A percentile compares a stretch with the other conserved stretches of the same genome.
Conservation (phyloP, 108 stramenopile genomes). For the Pinguiococcus pyrenoidosus region DNA sequence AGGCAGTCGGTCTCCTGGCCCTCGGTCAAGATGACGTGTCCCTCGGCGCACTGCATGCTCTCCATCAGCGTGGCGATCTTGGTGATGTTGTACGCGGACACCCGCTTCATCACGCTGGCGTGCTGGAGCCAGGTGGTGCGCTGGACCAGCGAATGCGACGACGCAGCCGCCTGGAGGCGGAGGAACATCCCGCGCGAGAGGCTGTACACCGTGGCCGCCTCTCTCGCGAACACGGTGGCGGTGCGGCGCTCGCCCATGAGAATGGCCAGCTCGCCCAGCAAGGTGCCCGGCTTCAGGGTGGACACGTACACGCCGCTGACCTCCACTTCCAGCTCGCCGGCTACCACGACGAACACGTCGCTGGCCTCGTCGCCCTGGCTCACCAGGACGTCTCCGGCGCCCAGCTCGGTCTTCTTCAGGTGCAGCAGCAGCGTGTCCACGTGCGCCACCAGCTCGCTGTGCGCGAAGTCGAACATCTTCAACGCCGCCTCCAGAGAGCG, state of each 20-base stretch:
- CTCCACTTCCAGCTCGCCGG: slow-evolving; percentile 27
- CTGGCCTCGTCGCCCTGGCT: slow-evolving; percentile 31
- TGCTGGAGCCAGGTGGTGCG: slow-evolving; percentile 32
- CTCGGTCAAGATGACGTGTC: no score
- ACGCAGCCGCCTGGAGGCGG: slow-evolving; percentile 31
- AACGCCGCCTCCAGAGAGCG: no score
- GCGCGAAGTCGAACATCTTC: no score
- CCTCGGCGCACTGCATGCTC: no score
- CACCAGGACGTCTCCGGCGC: no score
- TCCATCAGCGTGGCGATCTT: no score
- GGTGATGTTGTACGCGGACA: not conserved
- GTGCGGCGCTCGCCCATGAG: slow-evolving; percentile 37
- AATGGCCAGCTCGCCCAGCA: slow-evolving; percentile 36
- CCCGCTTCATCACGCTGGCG: slow-evolving; percentile 16
- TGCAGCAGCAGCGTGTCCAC: no score
- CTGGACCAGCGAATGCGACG: slow-evolving; percentile 33
- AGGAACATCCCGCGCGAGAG: slow-evolving; percentile 28
- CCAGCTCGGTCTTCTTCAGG: no score
- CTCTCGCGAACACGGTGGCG: slow-evolving; percentile 36
- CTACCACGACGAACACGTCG: slow-evolving; percentile 36
- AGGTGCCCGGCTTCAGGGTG: slow-evolving; percentile 17
- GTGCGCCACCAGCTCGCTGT: no score
- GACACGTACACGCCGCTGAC: slow-evolving; percentile 20
- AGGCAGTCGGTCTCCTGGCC: no score
- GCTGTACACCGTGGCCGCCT: slow-evolving; percentile 21